phyloP scores from a whole-genome alignment of 1,284 basidiomycete genomes.

The Trichosporon asahii region DNA sequence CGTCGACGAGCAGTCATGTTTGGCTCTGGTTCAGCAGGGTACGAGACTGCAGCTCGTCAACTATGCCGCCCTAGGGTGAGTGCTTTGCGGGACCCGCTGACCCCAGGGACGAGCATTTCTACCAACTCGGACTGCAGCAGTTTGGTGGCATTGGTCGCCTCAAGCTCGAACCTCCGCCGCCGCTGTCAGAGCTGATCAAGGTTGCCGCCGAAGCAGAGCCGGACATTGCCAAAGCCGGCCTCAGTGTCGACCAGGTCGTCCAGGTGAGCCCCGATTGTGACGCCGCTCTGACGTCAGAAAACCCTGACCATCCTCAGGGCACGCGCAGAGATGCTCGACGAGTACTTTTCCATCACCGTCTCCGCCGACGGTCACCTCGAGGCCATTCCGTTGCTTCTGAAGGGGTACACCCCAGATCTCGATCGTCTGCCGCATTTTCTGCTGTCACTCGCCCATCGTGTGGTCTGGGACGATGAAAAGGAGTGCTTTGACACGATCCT shows the following conservation, averaged over 20 bases:
- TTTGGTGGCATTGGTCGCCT: conserved; percentile 79
- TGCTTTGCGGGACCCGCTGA: neutral
- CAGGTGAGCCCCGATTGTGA: conserved; percentile 58
- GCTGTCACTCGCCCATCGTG: conserved; percentile 79
- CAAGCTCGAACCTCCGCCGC: conserved; percentile 76
- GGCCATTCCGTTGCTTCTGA: conserved; percentile 74
- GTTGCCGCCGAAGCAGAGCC: conserved; percentile 74
- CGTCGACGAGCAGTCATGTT: conserved; percentile 69
- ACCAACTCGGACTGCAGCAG: conserved; percentile 86
- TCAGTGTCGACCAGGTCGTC: conserved; percentile 58
- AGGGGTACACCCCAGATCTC: conserved; percentile 79
- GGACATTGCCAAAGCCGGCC: conserved; percentile 42
- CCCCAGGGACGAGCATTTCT: conserved; percentile 85
- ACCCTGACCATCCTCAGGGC: conserved; percentile 41
- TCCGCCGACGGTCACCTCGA: conserved; percentile 63
- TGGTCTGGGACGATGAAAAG: conserved; percentile 80
- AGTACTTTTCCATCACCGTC: conserved; percentile 84
- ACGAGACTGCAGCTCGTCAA: conserved; percentile 88
- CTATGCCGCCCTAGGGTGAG: conserved; percentile 75
- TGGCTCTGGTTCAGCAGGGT: conserved; percentile 81
- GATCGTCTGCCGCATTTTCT: conserved; percentile 79
- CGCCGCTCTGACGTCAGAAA: conserved; percentile 15
- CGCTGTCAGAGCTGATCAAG: conserved; percentile 65
- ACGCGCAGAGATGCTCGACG: conserved; percentile 78
- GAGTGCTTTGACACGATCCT: conserved; percentile 83